Percentiles rank a stretch among this genome's conserved stretches.
Conservation (phyloP, 768 basidiomycete species). For the Mrakia gelida region DNA sequence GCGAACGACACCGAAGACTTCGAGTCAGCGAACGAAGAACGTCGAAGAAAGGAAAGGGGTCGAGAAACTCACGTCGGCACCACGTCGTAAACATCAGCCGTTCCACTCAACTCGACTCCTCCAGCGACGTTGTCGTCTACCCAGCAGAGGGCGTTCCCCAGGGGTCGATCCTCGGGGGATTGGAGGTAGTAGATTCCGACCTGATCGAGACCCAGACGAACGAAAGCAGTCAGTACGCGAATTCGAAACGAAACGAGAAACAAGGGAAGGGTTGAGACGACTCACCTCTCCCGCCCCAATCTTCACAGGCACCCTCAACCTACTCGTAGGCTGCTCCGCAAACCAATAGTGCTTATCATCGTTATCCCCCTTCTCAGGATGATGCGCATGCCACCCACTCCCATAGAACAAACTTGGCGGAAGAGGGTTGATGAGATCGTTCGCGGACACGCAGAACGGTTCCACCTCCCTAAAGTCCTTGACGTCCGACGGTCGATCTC, state of each 20-base stretch:
- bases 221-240: not conserved
- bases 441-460: constrained; percentile 92
- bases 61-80: constrained; percentile 60
- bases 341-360: constrained; percentile 81
- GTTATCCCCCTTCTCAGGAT: constrained; percentile 57
- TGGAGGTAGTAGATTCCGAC: constrained; percentile 76
- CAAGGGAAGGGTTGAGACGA: not conserved
- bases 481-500: constrained; percentile 50
- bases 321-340: constrained; percentile 75
- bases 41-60: constrained; percentile 31
- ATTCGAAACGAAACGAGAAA: no score
- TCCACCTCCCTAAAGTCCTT: constrained; percentile 71
- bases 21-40: constrained; percentile 15
- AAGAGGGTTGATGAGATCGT: constrained; percentile 94
- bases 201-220: not conserved
- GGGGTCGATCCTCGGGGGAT: constrained; percentile 55
- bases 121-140: constrained; percentile 92
- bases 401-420: constrained; percentile 92
- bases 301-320: constrained; percentile 75
- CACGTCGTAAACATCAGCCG: constrained; percentile 59
- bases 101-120: constrained; percentile 70
- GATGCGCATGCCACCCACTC: constrained; percentile 78
- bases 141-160: constrained; percentile 82
- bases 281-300: constrained; percentile 79
- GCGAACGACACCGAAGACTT: constrained; percentile 15